A percentile compares a stretch with the other conserved stretches of the same genome.
Evolutionary conservation across 2,329 filamentous ascomycete species (phyloP).

Genomic region (Akanthomyces dipterigenus): DNA sequence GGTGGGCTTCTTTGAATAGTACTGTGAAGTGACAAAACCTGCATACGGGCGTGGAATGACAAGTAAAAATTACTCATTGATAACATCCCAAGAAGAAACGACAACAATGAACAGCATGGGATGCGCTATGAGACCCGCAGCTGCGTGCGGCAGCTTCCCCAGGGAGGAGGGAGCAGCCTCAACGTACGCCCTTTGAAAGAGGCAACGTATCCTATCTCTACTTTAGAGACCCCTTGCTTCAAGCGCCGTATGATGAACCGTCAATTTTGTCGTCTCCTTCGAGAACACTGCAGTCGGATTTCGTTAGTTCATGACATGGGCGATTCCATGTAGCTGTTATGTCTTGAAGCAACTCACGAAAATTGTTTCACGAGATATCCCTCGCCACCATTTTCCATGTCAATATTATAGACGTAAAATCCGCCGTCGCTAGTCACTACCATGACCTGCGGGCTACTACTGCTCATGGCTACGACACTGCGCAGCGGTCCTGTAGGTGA

Average conservation of each 20-base stretch:
- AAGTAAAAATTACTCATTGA: not conserved
- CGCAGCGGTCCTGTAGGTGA: slow-evolving; percentile 50
- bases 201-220: not conserved
- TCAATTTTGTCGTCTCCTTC: slow-evolving; percentile 51
- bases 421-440: slow-evolving; percentile 93
- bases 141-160: not conserved
- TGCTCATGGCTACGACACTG: slow-evolving; percentile 97
- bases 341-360: slow-evolving; percentile 56
- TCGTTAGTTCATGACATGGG: not conserved
- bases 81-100: not conserved
- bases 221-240: not conserved
- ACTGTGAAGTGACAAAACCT: too few species aligned
- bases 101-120: not conserved
- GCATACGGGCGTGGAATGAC: not conserved
- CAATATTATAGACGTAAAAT: slow-evolving; percentile 92
- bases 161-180: not conserved
- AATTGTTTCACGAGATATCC: slow-evolving; percentile 87
- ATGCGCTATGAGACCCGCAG: not conserved
- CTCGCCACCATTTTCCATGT: slow-evolving; percentile 90
- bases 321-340: not conserved
- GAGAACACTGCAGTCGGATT: slow-evolving; percentile 35
- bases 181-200: not conserved
- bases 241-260: slow-evolving; percentile 36
- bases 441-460: slow-evolving; percentile 92
- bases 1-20: not conserved